A percentile compares a stretch with the other conserved stretches of the same genome.
Conservation (phyloP, 2,329 filamentous ascomycete genomes). For the Neonectria faginata region DNA sequence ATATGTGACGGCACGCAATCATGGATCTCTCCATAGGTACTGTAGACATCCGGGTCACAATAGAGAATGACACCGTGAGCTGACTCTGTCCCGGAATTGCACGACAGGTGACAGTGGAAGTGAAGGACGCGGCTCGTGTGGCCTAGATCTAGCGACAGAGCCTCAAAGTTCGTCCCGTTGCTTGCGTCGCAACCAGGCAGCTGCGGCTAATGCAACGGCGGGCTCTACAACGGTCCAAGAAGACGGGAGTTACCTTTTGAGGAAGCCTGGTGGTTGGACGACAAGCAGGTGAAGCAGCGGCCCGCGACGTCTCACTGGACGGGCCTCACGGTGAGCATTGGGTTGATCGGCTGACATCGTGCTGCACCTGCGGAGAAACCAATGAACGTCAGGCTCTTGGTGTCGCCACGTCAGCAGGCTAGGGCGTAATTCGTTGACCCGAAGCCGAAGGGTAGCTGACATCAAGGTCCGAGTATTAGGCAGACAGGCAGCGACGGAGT, state of each 20-base stretch:
- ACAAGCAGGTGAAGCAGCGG: background rate
- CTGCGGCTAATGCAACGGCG: constrained; percentile 10
- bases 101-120: constrained; percentile 1
- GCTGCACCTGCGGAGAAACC: constrained; percentile 22
- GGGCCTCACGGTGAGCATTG: background rate
- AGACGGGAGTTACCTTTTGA: background rate
- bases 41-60: background rate
- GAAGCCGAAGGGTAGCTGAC: background rate
- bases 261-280: constrained; percentile 1
- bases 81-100: constrained; percentile 8
- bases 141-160: background rate
- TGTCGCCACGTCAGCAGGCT: constrained; percentile 39
- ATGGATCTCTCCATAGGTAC: background rate
- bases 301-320: background rate
- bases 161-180: background rate
- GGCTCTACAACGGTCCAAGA: background rate
- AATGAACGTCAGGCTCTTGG: constrained; percentile 16
- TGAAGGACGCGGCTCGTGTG: constrained; percentile 1
- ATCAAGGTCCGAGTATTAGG: background rate
- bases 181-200: constrained; percentile 6
- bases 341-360: constrained; percentile 34
- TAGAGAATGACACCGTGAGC: constrained; percentile 7
- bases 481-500: background rate
- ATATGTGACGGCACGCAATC: background rate
- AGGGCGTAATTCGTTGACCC: constrained; percentile 6